These are phyloP conservation scores for Diddensiella transvaalensis DNA, from an alignment of 805 yeast genomes.

Conservation along the genomic window DNA sequence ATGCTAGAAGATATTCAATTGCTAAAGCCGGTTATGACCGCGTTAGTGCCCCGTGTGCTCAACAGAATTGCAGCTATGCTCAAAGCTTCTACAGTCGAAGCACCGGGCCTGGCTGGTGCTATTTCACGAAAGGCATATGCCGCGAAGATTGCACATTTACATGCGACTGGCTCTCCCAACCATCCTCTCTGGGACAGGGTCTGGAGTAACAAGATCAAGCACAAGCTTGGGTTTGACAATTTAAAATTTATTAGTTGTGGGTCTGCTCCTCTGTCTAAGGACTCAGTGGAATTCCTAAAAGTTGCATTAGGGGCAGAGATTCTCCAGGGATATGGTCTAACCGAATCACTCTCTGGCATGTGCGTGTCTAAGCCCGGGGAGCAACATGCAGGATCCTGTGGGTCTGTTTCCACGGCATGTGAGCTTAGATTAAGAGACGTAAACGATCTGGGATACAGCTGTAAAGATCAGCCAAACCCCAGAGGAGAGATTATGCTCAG, in stretches of 20 bases:
- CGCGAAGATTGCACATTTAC: conserved; percentile 36
- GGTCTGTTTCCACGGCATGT: conserved; percentile 51
- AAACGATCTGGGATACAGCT: conserved; percentile 57
- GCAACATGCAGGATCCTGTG: conserved; percentile 50
- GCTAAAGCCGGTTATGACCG: conserved; percentile 50
- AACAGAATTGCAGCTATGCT: conserved; percentile 61
- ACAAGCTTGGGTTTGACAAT: conserved; percentile 48
- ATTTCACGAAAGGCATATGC: conserved; percentile 40
- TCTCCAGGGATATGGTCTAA: conserved; percentile 71
- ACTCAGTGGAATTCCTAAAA: conserved; percentile 57
- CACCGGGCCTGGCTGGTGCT: conserved; percentile 44
- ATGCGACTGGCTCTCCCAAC: conserved; percentile 40
- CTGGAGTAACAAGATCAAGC: conserved; percentile 43
- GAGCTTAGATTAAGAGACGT: conserved; percentile 62
- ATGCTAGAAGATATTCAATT: conserved; percentile 56
- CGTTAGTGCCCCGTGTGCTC: conserved; percentile 62
- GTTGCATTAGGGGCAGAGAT: conserved; percentile 55
- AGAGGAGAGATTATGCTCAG: conserved; percentile 61
- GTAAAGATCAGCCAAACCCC: conserved; percentile 40
- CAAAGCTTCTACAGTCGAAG: conserved; percentile 45
- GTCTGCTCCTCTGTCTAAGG: conserved; percentile 67
- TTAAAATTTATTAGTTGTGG: conserved; percentile 46
- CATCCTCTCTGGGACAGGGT: conserved; percentile 36
- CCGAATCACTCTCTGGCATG: conserved; percentile 69
- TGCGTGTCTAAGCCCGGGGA: conserved; percentile 43